A percentile compares a stretch with the other conserved stretches of the same genome.
phyloP scores from a whole-genome alignment of 176 grass and related monocot genomes.

The Oryza coarctata region DNA sequence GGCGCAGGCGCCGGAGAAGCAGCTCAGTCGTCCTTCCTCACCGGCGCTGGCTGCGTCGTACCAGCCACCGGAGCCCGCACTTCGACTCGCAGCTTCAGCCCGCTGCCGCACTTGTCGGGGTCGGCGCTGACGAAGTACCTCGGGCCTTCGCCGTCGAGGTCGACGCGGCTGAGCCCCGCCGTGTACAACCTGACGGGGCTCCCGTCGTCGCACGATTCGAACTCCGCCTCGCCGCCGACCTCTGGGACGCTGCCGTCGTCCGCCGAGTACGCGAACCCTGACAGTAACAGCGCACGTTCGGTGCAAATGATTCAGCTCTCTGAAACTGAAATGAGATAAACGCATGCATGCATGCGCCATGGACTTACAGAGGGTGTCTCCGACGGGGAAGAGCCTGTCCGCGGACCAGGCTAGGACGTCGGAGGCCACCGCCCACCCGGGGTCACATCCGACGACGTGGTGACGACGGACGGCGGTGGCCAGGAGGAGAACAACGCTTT shows the following conservation, averaged over 20 bases:
- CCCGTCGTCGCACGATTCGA: slow-evolving; percentile 29
- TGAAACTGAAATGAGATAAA: not conserved
- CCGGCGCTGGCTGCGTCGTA: not conserved
- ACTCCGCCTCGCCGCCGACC: slow-evolving; percentile 34
- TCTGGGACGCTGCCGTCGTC: slow-evolving; percentile 28
- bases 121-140: slow-evolving; percentile 51
- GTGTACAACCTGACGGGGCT: slow-evolving; percentile 48
- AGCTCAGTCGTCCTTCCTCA: not conserved
- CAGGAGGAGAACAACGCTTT: not conserved
- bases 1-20: not conserved
- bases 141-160: slow-evolving; percentile 38
- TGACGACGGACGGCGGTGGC: not conserved
- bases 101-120: slow-evolving; percentile 39
- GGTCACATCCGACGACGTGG: slow-evolving; percentile 61
- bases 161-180: slow-evolving; percentile 39
- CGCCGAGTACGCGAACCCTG: slow-evolving; percentile 47
- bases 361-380: slow-evolving; percentile 43
- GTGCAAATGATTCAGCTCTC: not conserved
- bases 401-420: slow-evolving; percentile 40
- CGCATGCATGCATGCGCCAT: not conserved
- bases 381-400: slow-evolving; percentile 30
- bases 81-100: slow-evolving; percentile 53
- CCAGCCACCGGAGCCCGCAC: slow-evolving; percentile 8
- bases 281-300: not conserved
- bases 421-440: slow-evolving; percentile 35